Conservation (phyloP, 1,284 basidiomycete species). For the Tetrapyrgos nigripes region DNA sequence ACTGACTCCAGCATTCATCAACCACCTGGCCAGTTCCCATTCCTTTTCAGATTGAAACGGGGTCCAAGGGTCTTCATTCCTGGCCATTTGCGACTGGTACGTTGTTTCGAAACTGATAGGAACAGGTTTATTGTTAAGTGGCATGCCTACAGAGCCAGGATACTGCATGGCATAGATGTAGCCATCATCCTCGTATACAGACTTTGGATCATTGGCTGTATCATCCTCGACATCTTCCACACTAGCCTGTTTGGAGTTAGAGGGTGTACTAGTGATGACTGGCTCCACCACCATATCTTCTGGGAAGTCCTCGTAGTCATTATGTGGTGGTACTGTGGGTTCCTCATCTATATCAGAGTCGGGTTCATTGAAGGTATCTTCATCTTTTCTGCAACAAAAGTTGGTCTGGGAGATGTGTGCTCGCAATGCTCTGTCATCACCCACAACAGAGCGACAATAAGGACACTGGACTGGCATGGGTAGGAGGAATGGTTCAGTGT, state of each 20-base stretch:
- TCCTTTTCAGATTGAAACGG: slow-evolving; percentile 32
- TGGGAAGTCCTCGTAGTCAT: not conserved
- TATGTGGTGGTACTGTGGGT: not conserved
- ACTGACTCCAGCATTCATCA: slow-evolving; percentile 33
- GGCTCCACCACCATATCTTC: not conserved
- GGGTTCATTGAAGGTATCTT: not conserved
- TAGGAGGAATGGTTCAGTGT: no score
- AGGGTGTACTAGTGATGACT: not conserved
- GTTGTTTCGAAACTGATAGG: slow-evolving; percentile 21
- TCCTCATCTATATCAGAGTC: not conserved
- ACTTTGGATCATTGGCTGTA: not conserved
- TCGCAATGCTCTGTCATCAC: not conserved
- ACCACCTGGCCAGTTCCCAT: slow-evolving; percentile 37
- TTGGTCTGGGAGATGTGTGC: not conserved
- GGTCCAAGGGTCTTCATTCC: slow-evolving; percentile 16
- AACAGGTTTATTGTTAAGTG: not conserved
- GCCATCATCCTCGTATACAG: not conserved
- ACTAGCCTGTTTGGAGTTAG: not conserved
- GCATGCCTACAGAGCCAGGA: not conserved
- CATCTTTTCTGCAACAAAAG: not conserved
- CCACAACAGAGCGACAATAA: not conserved
- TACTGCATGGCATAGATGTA: not conserved
- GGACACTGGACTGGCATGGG: not conserved
- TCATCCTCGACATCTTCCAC: not conserved
- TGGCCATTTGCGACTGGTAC: not conserved